Evolutionary conservation across 2,329 filamentous ascomycete genomes (phyloP).

Genomic region (Fusarium sp.): DNA sequence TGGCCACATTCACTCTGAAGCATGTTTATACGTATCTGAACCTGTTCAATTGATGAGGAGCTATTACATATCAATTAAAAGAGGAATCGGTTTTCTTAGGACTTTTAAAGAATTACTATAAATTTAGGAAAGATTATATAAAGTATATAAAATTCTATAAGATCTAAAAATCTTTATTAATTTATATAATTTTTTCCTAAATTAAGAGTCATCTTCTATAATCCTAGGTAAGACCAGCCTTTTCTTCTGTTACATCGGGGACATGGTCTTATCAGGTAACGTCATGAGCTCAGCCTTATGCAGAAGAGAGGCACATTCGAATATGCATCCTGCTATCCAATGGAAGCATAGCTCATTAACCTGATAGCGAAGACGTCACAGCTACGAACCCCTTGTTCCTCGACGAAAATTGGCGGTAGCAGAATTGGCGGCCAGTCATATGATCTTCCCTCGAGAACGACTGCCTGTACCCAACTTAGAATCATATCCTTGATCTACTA

Average conservation of each 20-base stretch:
- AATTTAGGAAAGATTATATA: neutral
- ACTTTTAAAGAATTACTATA: no score
- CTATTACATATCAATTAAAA: no score
- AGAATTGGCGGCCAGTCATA: neutral
- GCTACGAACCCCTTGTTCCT: neutral
- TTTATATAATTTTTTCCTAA: neutral
- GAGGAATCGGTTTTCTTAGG: no score
- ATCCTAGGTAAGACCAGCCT: fast-evolving
- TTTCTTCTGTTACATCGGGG: fast-evolving
- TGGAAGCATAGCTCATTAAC: fast-evolving
- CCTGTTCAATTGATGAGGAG: no score
- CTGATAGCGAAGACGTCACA: neutral
- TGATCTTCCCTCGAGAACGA: neutral
- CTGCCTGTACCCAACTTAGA: fast-evolving
- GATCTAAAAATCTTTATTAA: neutral
- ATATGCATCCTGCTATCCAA: fast-evolving
- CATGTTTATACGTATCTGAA: neutral
- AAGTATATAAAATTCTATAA: neutral
- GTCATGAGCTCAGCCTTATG: neutral
- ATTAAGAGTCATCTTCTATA: neutral
- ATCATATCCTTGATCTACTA: no score
- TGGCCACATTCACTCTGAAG: neutral
- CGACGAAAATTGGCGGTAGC: fast-evolving
- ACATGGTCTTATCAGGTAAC: neutral
- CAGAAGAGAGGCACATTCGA: neutral